Conservation (phyloP, 805 yeast genomes). For the Candida orba region DNA sequence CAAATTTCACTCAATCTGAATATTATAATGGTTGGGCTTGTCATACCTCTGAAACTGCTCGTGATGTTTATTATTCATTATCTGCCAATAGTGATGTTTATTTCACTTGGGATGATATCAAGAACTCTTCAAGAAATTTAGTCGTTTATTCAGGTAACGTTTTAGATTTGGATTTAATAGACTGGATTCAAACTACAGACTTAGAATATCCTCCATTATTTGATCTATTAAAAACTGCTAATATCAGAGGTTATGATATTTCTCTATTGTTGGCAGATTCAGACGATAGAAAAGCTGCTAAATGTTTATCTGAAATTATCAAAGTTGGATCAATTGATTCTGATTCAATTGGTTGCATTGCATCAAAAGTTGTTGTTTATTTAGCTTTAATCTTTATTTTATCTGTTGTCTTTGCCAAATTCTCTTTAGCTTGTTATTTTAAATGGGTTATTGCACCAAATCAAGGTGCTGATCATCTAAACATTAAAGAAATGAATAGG, state of each 20-base stretch:
- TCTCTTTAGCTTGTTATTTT: conserved; percentile 81
- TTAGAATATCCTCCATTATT: conserved; percentile 68
- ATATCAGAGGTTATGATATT: conserved; percentile 72
- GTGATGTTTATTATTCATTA: conserved; percentile 58
- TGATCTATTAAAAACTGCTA: conserved; percentile 48
- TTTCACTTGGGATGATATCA: conserved; percentile 86
- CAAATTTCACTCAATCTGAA: conserved; percentile 48
- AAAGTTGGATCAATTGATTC: conserved; percentile 88
- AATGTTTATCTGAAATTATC: conserved; percentile 77
- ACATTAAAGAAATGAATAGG: conserved; percentile 51
- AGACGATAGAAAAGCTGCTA: conserved; percentile 62
- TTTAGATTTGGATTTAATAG: conserved; percentile 66
- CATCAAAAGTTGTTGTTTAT: conserved; percentile 75
- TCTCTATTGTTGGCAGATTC: conserved; percentile 63
- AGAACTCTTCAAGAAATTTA: conserved; percentile 60
- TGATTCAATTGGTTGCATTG: conserved; percentile 89
- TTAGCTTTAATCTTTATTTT: conserved; percentile 80
- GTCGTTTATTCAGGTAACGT: conserved; percentile 89
- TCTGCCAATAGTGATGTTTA: conserved; percentile 65
- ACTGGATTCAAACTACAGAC: conserved; percentile 69
- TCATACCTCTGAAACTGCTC: conserved; percentile 67
- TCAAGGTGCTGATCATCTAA: conserved; percentile 71
- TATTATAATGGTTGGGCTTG: conserved; percentile 87
- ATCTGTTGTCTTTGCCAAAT: conserved; percentile 70
- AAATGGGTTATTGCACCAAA: conserved; percentile 71